These are phyloP conservation scores for Hypoxylon fuscum DNA, from an alignment of 495 filamentous ascomycete genomes.

Conservation along the genomic window DNA sequence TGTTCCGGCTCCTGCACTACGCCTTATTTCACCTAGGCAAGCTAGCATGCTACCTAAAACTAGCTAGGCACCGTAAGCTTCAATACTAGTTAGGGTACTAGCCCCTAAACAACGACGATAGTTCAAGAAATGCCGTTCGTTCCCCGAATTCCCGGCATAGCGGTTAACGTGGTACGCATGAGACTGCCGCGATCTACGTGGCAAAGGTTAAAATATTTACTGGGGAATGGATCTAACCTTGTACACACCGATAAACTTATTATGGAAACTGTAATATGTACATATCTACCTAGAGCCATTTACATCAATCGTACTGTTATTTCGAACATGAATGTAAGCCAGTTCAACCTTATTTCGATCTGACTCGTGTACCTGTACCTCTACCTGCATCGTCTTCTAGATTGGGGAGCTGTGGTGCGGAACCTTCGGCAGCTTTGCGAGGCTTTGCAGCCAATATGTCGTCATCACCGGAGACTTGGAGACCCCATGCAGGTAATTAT, in stretches of 20 bases:
- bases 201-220: not conserved
- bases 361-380: conserved; percentile 25
- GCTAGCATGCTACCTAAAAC: too few relatives aligned
- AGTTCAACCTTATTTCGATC: conserved; percentile 19
- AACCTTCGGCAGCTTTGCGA: conserved; percentile 21
- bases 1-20: too few relatives aligned
- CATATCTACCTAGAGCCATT: not conserved
- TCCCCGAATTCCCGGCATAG: conserved; percentile 28
- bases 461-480: conserved; percentile 22
- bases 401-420: conserved; percentile 24
- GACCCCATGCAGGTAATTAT: too few relatives aligned
- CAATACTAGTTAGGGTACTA: too few relatives aligned
- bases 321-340: not conserved
- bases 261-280: not conserved
- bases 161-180: not conserved
- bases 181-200: conserved; percentile 15
- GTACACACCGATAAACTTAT: not conserved
- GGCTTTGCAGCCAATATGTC: conserved; percentile 22
- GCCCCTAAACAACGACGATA: not conserved
- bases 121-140: conserved; percentile 26
- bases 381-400: conserved; percentile 9
- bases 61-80: too few relatives aligned
- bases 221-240: conserved; percentile 11
- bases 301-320: not conserved
- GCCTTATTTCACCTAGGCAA: too few relatives aligned